Evolutionary conservation across 352 stramenopile species (phyloP).

Genomic region (Phytophthora sp.): DNA sequence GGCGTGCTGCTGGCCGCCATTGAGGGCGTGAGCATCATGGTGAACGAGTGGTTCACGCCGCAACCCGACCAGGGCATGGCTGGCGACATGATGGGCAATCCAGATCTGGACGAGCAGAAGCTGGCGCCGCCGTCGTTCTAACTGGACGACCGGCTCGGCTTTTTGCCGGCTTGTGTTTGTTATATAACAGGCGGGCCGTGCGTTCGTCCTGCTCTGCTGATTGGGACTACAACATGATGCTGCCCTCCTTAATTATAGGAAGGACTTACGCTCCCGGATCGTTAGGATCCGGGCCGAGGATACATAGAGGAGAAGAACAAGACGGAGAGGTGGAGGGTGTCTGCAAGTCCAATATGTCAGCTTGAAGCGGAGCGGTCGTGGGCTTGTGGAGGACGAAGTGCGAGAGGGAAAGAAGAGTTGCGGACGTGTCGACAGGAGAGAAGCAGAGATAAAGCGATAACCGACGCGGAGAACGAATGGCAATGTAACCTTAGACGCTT

Average conservation of each 20-base stretch:
- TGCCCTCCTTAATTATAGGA: slow-evolving; percentile 52
- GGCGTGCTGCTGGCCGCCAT: slow-evolving; percentile 96
- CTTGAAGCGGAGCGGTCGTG: slow-evolving; percentile 24
- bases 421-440: slow-evolving; percentile 8
- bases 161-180: slow-evolving; percentile 29
- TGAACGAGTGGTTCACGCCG: slow-evolving; percentile 85
- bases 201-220: slow-evolving; percentile 7
- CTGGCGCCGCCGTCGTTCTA: slow-evolving; percentile 88
- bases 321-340: slow-evolving; percentile 6
- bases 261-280: slow-evolving; percentile 35
- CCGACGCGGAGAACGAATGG: slow-evolving; percentile 30
- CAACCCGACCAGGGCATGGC: slow-evolving; percentile 54
- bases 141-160: slow-evolving; percentile 14
- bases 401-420: slow-evolving; percentile 17
- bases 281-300: slow-evolving; percentile 36
- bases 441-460: slow-evolving; percentile 30
- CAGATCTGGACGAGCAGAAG: slow-evolving; percentile 83
- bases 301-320: slow-evolving; percentile 35
- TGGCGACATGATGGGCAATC: slow-evolving; percentile 57
- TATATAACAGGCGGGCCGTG: slow-evolving; percentile 24
- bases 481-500: slow-evolving; percentile 54
- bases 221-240: slow-evolving; percentile 33
- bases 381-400: slow-evolving; percentile 19
- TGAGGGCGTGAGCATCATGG: slow-evolving; percentile 97
- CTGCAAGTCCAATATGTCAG: slow-evolving; percentile 5